phyloP scores from a whole-genome alignment of 257 asterid species.

The Cordia subcordata region DNA sequence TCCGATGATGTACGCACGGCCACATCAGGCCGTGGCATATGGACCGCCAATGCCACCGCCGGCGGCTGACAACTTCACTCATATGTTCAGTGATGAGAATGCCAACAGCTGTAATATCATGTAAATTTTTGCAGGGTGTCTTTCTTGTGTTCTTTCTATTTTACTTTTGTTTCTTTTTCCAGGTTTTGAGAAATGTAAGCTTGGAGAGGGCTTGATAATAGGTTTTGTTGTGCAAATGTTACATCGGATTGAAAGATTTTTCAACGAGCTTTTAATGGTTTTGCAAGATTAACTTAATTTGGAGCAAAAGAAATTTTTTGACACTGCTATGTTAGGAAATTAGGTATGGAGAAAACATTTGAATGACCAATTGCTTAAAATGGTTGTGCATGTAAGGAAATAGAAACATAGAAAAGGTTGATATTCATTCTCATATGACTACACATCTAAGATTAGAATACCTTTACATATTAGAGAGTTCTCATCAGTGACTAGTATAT shows the following conservation, averaged over 20 bases:
- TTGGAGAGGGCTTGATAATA: not conserved
- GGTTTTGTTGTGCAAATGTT: not conserved
- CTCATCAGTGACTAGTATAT: too few relatives aligned
- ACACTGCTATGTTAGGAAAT: too few relatives aligned
- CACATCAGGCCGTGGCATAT: slow-evolving; percentile 35
- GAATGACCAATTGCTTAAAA: too few relatives aligned
- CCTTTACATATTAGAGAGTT: too few relatives aligned
- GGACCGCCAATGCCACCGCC: slow-evolving; percentile 43
- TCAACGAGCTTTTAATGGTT: too few relatives aligned
- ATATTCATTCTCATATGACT: too few relatives aligned
- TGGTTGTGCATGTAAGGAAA: too few relatives aligned
- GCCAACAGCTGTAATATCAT: slow-evolving; percentile 65
- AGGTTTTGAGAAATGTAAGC: not conserved
- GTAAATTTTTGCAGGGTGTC: slow-evolving; percentile 30
- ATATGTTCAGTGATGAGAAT: slow-evolving; percentile 76
- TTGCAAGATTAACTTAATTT: too few relatives aligned
- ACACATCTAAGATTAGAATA: too few relatives aligned
- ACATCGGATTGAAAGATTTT: too few relatives aligned
- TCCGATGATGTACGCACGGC: slow-evolving; percentile 41
- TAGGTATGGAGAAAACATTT: not conserved
- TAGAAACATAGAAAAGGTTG: too few relatives aligned
- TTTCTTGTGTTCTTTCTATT: not conserved
- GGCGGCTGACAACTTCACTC: slow-evolving; percentile 36
- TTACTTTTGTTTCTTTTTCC: slow-evolving; percentile 8
- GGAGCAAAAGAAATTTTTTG: not conserved